Percentiles rank a stretch among this genome's conserved stretches.
phyloP scores from a whole-genome alignment of 2,329 filamentous ascomycete species.

The Ceratocystis colombiana region DNA sequence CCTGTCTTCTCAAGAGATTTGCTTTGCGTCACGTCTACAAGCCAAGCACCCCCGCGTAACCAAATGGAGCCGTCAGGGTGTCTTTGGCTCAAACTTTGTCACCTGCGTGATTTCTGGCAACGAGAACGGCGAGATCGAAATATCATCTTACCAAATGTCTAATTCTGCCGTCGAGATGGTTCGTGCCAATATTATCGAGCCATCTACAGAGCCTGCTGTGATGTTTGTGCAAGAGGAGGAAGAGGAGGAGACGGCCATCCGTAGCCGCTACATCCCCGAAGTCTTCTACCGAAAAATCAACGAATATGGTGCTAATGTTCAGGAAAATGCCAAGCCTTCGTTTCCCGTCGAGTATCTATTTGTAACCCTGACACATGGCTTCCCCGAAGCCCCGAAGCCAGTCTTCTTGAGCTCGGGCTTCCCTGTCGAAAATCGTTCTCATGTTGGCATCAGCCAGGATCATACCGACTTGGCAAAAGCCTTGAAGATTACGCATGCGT shows the following conservation, averaged over 20 bases:
- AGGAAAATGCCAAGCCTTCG: slow-evolving; percentile 90
- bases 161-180: slow-evolving; percentile 97
- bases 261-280: slow-evolving; percentile 84
- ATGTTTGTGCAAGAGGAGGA: slow-evolving; percentile 94
- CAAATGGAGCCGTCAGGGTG: slow-evolving; percentile 93
- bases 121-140: slow-evolving; percentile 73
- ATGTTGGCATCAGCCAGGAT: slow-evolving; percentile 78
- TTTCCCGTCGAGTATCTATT: slow-evolving; percentile 96
- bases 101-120: slow-evolving; percentile 95
- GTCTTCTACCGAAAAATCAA: slow-evolving; percentile 95
- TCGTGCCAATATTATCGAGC: slow-evolving; percentile 84
- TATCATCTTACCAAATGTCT: slow-evolving; percentile 88
- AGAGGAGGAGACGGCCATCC: slow-evolving; percentile 40
- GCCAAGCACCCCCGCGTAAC: slow-evolving; percentile 79
- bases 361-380: slow-evolving; percentile 91
- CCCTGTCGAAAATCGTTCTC: slow-evolving; percentile 82
- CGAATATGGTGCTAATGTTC: slow-evolving; percentile 90
- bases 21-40: slow-evolving; percentile 79
- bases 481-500: slow-evolving; percentile 47
- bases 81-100: slow-evolving; percentile 92
- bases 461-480: slow-evolving; percentile 56
- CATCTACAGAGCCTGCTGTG: slow-evolving; percentile 80
- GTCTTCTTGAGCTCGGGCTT: slow-evolving; percentile 66
- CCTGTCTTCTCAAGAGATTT: slow-evolving; percentile 82
- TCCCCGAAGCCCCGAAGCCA: slow-evolving; percentile 70